Conservation (phyloP, 495 filamentous ascomycete genomes). For the Podospora pseudopauciseta region DNA sequence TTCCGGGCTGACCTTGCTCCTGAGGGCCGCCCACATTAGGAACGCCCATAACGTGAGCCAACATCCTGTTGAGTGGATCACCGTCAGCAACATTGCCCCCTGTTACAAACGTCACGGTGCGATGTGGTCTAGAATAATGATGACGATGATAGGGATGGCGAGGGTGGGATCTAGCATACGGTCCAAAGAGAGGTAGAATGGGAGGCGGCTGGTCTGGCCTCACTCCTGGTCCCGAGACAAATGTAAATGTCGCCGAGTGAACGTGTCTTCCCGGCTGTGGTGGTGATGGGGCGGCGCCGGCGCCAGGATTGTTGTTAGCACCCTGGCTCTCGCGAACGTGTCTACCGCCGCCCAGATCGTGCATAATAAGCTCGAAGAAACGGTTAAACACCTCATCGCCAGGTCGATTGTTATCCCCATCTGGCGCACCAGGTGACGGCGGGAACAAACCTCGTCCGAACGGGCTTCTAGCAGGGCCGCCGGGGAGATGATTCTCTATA, state of each 20-base stretch:
- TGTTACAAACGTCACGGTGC: neutral
- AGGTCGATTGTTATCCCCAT: neutral
- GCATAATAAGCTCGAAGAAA: conserved; percentile 41
- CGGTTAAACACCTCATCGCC: conserved; percentile 40
- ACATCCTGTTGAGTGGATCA: neutral
- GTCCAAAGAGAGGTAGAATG: no score
- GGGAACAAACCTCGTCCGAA: neutral
- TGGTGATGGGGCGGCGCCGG: neutral
- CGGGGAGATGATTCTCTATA: conserved; percentile 45
- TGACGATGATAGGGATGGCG: neutral
- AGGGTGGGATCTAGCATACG: neutral
- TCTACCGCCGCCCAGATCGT: conserved; percentile 25
- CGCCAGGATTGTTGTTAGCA: neutral
- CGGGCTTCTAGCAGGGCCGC: neutral
- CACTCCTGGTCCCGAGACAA: neutral
- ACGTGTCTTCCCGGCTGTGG: neutral
- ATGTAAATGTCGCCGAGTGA: neutral
- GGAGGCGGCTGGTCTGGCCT: neutral
- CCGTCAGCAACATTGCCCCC: neutral
- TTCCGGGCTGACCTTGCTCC: neutral
- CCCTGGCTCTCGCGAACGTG: neutral
- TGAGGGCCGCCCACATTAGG: neutral
- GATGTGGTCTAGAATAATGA: neutral
- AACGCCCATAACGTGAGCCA: neutral
- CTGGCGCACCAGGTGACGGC: neutral